A percentile compares a stretch with the other conserved stretches of the same genome.
These are phyloP conservation scores for Pythium sp. DNA, from an alignment of 352 stramenopile species.

Conservation along the genomic window DNA sequence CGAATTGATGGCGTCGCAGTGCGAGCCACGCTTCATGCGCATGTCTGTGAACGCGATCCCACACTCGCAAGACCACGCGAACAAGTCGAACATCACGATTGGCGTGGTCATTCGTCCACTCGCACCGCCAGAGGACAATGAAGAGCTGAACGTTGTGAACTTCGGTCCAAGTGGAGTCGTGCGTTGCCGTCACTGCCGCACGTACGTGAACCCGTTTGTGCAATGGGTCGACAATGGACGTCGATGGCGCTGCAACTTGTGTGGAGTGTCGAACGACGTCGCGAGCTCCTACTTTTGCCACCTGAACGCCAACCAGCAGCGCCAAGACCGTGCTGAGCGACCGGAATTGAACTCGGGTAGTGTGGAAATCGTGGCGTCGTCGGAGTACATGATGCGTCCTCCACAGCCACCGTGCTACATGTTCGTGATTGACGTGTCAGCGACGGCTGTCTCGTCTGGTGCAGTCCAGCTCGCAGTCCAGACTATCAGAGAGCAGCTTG, in stretches of 20 bases:
- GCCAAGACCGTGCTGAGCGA: constrained; percentile 91
- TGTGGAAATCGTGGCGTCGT: constrained; percentile 84
- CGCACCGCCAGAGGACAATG: constrained; percentile 57
- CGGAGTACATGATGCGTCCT: constrained; percentile 90
- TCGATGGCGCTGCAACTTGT: constrained; percentile 88
- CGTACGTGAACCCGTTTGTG: constrained; percentile 90
- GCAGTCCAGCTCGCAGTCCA: constrained; percentile 66
- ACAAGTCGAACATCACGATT: constrained; percentile 83
- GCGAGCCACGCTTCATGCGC: constrained; percentile 81
- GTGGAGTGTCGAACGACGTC: constrained; percentile 87
- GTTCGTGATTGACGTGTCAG: constrained; percentile 89
- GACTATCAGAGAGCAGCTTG: constrained; percentile 81
- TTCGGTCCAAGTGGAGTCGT: constrained; percentile 82
- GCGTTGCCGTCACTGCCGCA: constrained; percentile 86
- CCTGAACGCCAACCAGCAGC: constrained; percentile 92
- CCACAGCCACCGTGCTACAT: constrained; percentile 85
- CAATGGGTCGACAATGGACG: constrained; percentile 88
- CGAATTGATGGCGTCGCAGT: constrained; percentile 72
- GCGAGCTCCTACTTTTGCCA: constrained; percentile 98
- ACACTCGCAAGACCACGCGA: constrained; percentile 80
- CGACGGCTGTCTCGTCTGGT: constrained; percentile 63
- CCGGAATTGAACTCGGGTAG: constrained; percentile 74
- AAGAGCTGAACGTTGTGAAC: constrained; percentile 84
- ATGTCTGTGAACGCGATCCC: constrained; percentile 71
- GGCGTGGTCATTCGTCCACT: constrained; percentile 84